These are phyloP conservation scores for Solanum medicagineum DNA, from an alignment of 257 asterid species.

Conservation along the genomic window DNA sequence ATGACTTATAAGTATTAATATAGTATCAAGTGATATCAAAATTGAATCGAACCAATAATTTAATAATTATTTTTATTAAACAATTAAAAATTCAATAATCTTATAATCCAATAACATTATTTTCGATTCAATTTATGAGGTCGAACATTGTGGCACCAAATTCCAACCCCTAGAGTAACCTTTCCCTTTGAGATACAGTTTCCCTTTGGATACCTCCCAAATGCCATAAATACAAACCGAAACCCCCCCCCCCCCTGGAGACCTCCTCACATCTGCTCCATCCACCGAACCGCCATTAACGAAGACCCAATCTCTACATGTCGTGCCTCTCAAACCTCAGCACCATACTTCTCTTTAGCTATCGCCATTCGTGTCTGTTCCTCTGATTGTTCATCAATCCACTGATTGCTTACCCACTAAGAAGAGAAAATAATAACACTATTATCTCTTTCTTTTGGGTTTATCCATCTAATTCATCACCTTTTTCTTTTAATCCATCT, in stretches of 20 bases:
- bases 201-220: not conserved
- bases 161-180: not conserved
- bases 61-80: too few relatives aligned
- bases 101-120: too few relatives aligned
- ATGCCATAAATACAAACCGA: not conserved
- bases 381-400: not conserved
- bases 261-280: not conserved
- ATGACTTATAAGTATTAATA: too few relatives aligned
- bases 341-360: not conserved
- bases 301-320: not conserved
- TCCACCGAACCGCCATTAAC: not conserved
- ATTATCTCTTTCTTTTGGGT: not conserved
- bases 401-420: not conserved
- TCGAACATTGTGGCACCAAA: too few relatives aligned
- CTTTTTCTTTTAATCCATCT: not conserved
- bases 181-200: not conserved
- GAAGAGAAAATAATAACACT: not conserved
- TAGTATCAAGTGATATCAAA: too few relatives aligned
- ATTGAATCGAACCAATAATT: too few relatives aligned
- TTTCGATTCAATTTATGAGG: too few relatives aligned
- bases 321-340: not conserved
- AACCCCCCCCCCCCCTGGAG: not conserved
- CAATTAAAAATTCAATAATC: too few relatives aligned
- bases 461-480: not conserved
- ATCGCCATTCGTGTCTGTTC: not conserved